Evolutionary conservation across 257 asterid species (phyloP).

Genomic region (Solanum bulbocastanum): DNA sequence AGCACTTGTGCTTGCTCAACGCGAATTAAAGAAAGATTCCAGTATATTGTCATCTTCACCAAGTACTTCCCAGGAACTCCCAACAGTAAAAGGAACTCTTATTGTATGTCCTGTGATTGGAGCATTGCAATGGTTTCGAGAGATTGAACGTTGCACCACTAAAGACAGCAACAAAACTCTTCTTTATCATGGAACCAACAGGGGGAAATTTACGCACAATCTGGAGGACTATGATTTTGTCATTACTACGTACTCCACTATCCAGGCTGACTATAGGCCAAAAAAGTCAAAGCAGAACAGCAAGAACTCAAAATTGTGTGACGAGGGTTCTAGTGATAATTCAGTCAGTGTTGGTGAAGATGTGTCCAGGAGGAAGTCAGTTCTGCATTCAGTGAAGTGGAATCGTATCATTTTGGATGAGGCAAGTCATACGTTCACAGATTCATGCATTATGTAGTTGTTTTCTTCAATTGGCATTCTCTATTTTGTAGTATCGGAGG

Average conservation of each 20-base stretch:
- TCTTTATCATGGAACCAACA: not conserved
- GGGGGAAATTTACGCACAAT: not conserved
- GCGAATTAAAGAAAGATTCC: conserved; percentile 26
- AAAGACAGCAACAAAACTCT: not conserved
- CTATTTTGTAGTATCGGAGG: too few species aligned
- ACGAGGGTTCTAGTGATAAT: not conserved
- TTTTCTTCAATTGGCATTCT: not conserved
- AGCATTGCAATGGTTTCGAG: not conserved
- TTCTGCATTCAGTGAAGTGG: not conserved
- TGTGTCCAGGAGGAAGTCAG: not conserved
- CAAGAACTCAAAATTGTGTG: not conserved
- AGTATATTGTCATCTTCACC: not conserved
- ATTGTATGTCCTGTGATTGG: not conserved
- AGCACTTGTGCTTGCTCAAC: conserved; percentile 76
- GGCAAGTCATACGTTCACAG: not conserved
- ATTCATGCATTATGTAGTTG: not conserved
- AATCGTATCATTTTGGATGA: not conserved
- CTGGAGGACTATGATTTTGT: not conserved
- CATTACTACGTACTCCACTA: not conserved
- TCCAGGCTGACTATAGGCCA: not conserved
- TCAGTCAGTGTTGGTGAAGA: not conserved
- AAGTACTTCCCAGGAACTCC: not conserved
- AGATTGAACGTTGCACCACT: not conserved
- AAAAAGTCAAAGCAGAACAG: not conserved
- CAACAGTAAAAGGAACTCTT: not conserved